Evolutionary conservation across 2,329 filamentous ascomycete species (phyloP).

Genomic region (Metarhizium robertsii): DNA sequence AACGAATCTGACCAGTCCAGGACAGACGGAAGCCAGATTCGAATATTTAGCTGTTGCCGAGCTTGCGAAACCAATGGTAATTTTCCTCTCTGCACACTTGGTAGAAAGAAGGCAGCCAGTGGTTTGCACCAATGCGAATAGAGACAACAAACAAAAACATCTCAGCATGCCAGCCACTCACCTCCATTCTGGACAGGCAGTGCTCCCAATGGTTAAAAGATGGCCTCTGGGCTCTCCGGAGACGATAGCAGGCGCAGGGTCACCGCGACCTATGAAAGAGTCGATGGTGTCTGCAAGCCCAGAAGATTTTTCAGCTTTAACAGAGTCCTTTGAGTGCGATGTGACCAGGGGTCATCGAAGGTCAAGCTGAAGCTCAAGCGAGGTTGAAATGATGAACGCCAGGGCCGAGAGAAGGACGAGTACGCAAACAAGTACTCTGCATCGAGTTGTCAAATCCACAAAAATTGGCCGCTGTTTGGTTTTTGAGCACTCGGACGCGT

Average conservation of each 20-base stretch:
- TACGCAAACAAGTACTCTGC: not conserved
- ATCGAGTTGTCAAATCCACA: not conserved
- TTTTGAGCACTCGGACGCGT: not conserved
- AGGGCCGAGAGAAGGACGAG: not conserved
- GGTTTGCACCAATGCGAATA: not conserved
- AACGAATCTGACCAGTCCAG: not conserved
- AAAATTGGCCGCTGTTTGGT: not conserved
- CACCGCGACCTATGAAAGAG: not conserved
- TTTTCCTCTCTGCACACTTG: not conserved
- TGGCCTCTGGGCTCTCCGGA: too few species aligned
- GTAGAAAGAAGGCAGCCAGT: not conserved
- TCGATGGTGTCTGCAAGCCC: too few species aligned
- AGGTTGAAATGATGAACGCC: not conserved
- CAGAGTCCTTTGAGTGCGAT: not conserved
- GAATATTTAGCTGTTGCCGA: not conserved
- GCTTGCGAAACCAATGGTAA: not conserved
- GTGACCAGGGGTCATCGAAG: not conserved
- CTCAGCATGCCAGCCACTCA: conserved; percentile 3
- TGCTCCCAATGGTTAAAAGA: not conserved
- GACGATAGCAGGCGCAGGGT: not conserved
- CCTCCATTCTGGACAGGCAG: conserved; percentile 6
- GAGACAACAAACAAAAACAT: not conserved
- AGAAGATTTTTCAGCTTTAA: too few species aligned
- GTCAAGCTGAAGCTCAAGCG: not conserved
- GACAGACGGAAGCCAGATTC: not conserved